Evolutionary conservation across 1,139 yeast genomes (phyloP), one percentile per base, ranked within the genome.

Genomic region (Geotrichum armillariae): DNA sequence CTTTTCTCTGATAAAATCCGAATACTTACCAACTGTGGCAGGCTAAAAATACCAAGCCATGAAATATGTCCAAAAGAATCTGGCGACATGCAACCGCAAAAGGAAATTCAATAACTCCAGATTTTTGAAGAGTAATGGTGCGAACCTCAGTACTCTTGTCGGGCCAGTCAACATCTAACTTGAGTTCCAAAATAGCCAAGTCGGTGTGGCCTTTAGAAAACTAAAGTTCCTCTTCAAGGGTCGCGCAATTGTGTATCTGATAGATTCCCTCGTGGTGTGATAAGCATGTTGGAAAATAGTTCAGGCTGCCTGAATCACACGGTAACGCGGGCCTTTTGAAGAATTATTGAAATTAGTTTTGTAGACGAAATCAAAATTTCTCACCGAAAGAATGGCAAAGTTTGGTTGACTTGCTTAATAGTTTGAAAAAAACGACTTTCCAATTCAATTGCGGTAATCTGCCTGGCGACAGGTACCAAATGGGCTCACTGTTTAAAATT

Each of bases 91-190:
- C 99, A 68, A 93, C 95, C 53, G 97, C 97, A 74, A 96, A 93
- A 60, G 99, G 99, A 60, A 90, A 93, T 76, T 99, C 99, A 53
- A 93, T 99, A 63, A 80, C 83, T 75, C 99, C 99, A 71, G 87
- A 89, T 72, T 90, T 96, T 46, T 90, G 93, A 69, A 93, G 77
- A 57, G 99, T 93, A 25, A 97, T 86, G 54, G 98, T 91, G 78
- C 98, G 89, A 58, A 84, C 79, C 75, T 93, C 98, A 52, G 78
- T 80, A 59, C 82, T 73, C 62, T 98, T 98, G 65, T 93, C 93
- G 53, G 91, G 90, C 93, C 96, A 88, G 73, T 87, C 94, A 62
- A 93, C 88, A 62, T 95, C 97, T 66, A 93, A 93, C 78, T 91
- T 91, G 80, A 93, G 99, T 77, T 93, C 99, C 67, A 93, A 80